phyloP scores from a whole-genome alignment of 2,329 filamentous ascomycete genomes.

The Ophiocordyceps camponoti-rufipedis region DNA sequence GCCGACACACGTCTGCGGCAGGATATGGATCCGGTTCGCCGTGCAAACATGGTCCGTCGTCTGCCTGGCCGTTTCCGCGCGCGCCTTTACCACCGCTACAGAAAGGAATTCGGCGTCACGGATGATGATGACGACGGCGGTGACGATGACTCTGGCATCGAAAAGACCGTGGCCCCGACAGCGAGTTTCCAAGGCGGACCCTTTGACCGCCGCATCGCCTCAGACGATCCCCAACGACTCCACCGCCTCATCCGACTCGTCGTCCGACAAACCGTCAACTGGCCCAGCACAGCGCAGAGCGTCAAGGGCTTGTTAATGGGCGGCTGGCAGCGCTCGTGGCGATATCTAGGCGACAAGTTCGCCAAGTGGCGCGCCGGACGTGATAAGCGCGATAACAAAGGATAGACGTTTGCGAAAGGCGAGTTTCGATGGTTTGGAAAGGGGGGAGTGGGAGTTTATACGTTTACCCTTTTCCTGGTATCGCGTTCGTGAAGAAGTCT shows the following conservation, averaged over 20 bases:
- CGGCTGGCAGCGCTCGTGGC: conserved; percentile 48
- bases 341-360: conserved; percentile 72
- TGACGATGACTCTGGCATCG: conserved; percentile 43
- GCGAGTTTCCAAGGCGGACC: conserved; percentile 46
- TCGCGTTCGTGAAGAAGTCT: too few species aligned
- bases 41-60: conserved; percentile 91
- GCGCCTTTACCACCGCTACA: conserved; percentile 88
- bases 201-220: conserved; percentile 74
- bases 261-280: conserved; percentile 75
- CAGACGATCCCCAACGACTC: conserved; percentile 48
- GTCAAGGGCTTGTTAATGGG: conserved; percentile 70
- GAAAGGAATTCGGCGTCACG: conserved; percentile 75
- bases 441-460: too few species aligned
- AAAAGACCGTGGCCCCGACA: conserved; percentile 22
- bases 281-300: conserved; percentile 81
- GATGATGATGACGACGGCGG: conserved; percentile 52
- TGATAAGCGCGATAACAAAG: neutral
- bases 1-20: conserved; percentile 56
- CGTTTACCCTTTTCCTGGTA: too few species aligned
- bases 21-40: conserved; percentile 80
- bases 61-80: conserved; percentile 74
- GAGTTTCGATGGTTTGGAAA: too few species aligned
- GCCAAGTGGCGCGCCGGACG: conserved; percentile 31
- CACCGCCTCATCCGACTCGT: conserved; percentile 51
- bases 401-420: too few species aligned